Conservation (phyloP, 2,329 filamentous ascomycete species). For the Thielaviopsis populi region DNA sequence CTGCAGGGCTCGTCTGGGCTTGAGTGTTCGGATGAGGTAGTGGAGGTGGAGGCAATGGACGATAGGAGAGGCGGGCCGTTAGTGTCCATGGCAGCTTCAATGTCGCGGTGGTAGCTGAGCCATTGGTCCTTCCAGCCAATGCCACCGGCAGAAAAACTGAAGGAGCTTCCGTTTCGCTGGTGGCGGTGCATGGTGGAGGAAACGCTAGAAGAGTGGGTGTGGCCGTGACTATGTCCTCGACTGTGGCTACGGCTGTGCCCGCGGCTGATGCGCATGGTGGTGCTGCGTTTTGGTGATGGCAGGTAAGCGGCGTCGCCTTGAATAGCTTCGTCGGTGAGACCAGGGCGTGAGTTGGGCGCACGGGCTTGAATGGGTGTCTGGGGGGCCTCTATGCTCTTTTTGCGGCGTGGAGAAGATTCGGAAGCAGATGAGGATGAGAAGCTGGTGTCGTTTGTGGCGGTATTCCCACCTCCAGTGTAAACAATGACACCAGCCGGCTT, state of each 20-base stretch:
- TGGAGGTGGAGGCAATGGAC: not conserved
- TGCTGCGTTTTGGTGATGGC: constrained; percentile 36
- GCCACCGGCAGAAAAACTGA: constrained; percentile 31
- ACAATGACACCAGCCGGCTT: constrained; percentile 41
- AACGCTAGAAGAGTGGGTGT: constrained; percentile 2
- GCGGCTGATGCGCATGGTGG: constrained; percentile 35
- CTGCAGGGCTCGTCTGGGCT: not conserved
- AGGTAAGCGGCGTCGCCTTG: constrained; percentile 47
- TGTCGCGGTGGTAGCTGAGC: constrained; percentile 23
- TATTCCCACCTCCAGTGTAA: constrained; percentile 28
- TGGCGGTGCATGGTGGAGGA: constrained; percentile 8
- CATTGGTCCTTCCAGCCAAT: constrained; percentile 28
- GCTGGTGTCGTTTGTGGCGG: constrained; percentile 10
- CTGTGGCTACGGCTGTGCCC: constrained; percentile 19
- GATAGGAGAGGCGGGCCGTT: not conserved
- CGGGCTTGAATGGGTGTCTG: constrained; percentile 35
- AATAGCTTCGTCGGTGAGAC: constrained; percentile 45
- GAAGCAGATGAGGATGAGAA: constrained; percentile 21
- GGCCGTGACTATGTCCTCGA: not conserved
- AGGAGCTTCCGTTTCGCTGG: constrained; percentile 29
- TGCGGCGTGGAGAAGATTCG: constrained; percentile 22
- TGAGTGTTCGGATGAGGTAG: not conserved
- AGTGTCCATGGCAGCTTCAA: not conserved
- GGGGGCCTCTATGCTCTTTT: constrained; percentile 32
- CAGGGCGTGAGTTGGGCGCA: constrained; percentile 46